Percentiles rank a stretch among this genome's conserved stretches.
These are phyloP conservation scores for Naumovozyma dairenensis DNA, from an alignment of 805 yeast species.

Conservation along the genomic window DNA sequence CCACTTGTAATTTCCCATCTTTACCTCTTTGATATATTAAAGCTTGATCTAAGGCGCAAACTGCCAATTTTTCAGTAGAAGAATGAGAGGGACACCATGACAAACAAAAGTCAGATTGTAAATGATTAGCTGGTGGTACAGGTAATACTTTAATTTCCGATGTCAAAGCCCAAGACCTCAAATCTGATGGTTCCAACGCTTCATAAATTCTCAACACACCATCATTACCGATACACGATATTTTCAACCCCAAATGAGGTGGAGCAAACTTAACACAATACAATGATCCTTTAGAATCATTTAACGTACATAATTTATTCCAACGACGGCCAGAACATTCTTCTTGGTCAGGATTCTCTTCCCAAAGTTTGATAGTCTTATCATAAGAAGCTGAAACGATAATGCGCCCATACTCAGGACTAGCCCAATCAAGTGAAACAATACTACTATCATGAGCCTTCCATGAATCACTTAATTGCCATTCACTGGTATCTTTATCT, in stretches of 20 bases:
- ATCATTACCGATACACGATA: conserved; percentile 85
- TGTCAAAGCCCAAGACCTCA: conserved; percentile 70
- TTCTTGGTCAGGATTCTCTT: conserved; percentile 72
- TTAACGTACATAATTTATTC: conserved; percentile 62
- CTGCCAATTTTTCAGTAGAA: conserved; percentile 69
- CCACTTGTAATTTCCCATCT: conserved; percentile 42
- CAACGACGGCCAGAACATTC: conserved; percentile 77
- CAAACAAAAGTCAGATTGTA: conserved; percentile 77
- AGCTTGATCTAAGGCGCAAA: conserved; percentile 81
- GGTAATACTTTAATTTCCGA: conserved; percentile 59
- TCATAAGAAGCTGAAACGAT: conserved; percentile 87
- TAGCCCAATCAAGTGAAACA: conserved; percentile 81
- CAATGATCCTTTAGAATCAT: conserved; percentile 81
- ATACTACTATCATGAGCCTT: conserved; percentile 89
- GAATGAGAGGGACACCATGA: conserved; percentile 89
- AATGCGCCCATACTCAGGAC: conserved; percentile 85
- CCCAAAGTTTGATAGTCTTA: conserved; percentile 83
- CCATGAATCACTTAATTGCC: conserved; percentile 87
- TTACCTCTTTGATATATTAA: conserved; percentile 54
- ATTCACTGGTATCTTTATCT: conserved; percentile 46
- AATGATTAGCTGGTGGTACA: conserved; percentile 65
- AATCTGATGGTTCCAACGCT: conserved; percentile 80
- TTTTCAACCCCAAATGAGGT: conserved; percentile 63
- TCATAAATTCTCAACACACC: conserved; percentile 80
- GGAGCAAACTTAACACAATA: conserved; percentile 90